Conservation (phyloP, 805 yeast species). For the Ogataea pignaliae region DNA sequence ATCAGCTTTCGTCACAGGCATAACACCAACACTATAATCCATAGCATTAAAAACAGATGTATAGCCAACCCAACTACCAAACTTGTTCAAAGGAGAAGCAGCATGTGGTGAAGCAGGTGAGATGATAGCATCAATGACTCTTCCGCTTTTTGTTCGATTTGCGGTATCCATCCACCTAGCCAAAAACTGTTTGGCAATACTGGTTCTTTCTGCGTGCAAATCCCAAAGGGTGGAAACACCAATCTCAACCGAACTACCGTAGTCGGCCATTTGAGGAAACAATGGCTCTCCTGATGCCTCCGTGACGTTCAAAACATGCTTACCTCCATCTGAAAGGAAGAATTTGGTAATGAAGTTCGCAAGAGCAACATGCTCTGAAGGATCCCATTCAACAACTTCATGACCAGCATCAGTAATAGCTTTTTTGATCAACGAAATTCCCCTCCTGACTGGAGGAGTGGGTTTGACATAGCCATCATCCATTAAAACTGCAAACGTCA, state of each 20-base stretch:
- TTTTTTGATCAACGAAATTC: conserved; percentile 28
- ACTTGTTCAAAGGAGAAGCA: conserved; percentile 28
- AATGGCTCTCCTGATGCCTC: conserved; percentile 9
- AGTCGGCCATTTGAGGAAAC: neutral
- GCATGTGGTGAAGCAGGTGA: conserved; percentile 46
- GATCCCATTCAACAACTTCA: conserved; percentile 11
- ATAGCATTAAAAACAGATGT: conserved; percentile 36
- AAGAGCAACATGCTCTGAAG: neutral
- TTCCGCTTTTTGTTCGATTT: conserved; percentile 23
- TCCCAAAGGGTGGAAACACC: neutral
- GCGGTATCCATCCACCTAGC: neutral
- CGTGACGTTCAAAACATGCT: neutral
- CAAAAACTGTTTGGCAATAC: too few species aligned
- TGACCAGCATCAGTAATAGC: conserved; percentile 35
- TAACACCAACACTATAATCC: conserved; percentile 42
- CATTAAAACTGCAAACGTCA: conserved; percentile 40
- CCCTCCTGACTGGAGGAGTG: conserved; percentile 49
- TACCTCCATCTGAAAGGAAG: conserved; percentile 3
- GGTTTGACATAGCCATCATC: conserved; percentile 42
- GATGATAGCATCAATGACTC: conserved; percentile 41
- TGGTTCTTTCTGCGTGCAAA: too few species aligned
- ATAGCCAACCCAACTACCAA: conserved; percentile 44
- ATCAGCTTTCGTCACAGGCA: conserved; percentile 58
- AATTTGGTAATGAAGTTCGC: neutral
- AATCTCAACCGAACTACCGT: neutral